phyloP scores from a whole-genome alignment of 2,329 filamentous ascomycete genomes.

The Colletotrichum simmondsii region DNA sequence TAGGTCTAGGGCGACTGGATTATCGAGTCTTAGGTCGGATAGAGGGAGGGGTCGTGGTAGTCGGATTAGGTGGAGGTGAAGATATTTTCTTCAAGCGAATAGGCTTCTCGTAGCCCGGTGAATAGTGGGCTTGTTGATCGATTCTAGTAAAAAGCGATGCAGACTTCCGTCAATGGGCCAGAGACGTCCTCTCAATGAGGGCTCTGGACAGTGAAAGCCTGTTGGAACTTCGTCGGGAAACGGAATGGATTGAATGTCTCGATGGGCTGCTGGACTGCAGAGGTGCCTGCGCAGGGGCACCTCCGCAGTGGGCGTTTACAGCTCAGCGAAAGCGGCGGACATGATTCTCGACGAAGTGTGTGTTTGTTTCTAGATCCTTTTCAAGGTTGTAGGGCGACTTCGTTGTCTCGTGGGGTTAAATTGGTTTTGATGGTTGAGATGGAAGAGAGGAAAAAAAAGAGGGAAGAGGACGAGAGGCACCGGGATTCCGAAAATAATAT shows the following conservation, averaged over 20 bases:
- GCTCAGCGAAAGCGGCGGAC: constrained; percentile 82
- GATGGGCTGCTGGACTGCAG: constrained; percentile 89
- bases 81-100: constrained; percentile 20
- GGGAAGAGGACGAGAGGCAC: constrained; percentile 39
- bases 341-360: constrained; percentile 81
- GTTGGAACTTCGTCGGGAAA: constrained; percentile 74
- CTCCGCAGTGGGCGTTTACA: constrained; percentile 90
- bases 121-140: constrained; percentile 24
- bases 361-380: constrained; percentile 44
- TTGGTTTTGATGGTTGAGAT: constrained; percentile 46
- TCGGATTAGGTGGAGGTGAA: constrained; percentile 3
- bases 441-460: constrained; percentile 43
- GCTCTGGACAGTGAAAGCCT: constrained; percentile 62
- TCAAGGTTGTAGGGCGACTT: constrained; percentile 62
- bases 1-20: background rate
- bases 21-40: background rate
- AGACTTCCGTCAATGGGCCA: constrained; percentile 50
- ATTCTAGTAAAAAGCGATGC: constrained; percentile 44
- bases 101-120: constrained; percentile 26
- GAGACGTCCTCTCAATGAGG: constrained; percentile 43
- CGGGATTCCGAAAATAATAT: constrained; percentile 34
- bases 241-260: constrained; percentile 67
- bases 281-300: constrained; percentile 55
- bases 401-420: constrained; percentile 64
- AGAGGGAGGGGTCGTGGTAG: background rate